Evolutionary conservation across 176 grass and related monocot species (phyloP).

Genomic region (Puccinellia tenuiflora): DNA sequence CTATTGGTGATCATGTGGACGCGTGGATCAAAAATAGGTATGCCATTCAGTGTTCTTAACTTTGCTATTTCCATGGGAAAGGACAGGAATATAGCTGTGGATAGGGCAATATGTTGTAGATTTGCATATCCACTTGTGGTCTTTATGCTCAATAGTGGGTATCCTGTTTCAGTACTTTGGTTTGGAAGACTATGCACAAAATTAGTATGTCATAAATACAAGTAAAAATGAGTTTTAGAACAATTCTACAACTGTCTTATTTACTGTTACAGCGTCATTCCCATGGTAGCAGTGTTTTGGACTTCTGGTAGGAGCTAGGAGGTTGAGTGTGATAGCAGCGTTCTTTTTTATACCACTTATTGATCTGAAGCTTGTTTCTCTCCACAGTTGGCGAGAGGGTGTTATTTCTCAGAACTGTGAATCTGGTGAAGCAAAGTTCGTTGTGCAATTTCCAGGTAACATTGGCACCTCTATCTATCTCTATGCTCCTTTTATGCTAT

Average conservation of each 20-base stretch:
- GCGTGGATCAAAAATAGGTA: slow-evolving; percentile 76
- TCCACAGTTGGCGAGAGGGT: slow-evolving; percentile 86
- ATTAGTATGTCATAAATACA: background rate
- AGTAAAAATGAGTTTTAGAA: background rate
- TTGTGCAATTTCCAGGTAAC: slow-evolving; percentile 70
- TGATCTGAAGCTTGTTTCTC: slow-evolving; percentile 26
- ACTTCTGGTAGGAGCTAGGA: background rate
- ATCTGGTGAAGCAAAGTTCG: slow-evolving; percentile 55
- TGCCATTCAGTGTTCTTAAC: slow-evolving; percentile 16
- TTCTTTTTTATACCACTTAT: background rate
- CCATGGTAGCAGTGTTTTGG: background rate
- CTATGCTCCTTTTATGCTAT: background rate
- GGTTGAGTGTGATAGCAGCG: background rate
- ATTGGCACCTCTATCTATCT: background rate
- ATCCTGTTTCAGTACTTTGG: background rate
- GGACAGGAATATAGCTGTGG: background rate
- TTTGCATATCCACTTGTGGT: background rate
- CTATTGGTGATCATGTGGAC: slow-evolving; percentile 83
- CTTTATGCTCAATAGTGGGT: background rate
- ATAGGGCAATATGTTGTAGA: background rate
- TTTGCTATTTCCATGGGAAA: background rate
- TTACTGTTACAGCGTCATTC: background rate
- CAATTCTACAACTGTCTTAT: background rate
- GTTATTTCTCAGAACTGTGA: slow-evolving; percentile 59
- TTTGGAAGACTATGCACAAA: background rate